phyloP scores from a whole-genome alignment of 345 rosid species.

The Ceriops zippeliana region DNA sequence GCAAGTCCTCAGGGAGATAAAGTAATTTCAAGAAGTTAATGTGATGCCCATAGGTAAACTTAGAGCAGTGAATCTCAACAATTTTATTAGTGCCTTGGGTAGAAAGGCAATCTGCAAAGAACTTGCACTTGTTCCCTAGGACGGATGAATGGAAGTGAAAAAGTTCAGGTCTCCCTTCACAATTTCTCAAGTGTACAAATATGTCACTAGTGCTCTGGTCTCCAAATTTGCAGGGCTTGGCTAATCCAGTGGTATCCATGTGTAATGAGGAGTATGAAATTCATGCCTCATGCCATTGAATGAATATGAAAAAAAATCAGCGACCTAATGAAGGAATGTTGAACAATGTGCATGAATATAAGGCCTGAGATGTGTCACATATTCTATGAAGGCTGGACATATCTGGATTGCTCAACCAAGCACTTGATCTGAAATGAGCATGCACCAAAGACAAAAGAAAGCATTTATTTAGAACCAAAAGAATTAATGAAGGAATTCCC shows the following conservation, averaged over 20 bases:
- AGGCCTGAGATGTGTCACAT: not conserved
- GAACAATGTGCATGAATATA: constrained; percentile 1
- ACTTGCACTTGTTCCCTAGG: constrained; percentile 38
- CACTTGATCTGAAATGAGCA: not conserved
- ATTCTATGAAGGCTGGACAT: not conserved
- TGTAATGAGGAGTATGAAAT: constrained; percentile 13
- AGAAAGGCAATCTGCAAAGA: constrained; percentile 37
- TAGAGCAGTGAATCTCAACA: constrained; percentile 40
- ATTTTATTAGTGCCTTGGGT: constrained; percentile 14
- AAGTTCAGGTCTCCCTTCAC: constrained; percentile 41
- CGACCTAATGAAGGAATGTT: constrained; percentile 2
- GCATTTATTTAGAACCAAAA: not conserved
- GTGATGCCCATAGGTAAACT: constrained; percentile 37
- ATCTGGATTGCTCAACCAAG: constrained; percentile 6
- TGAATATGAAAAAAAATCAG: constrained; percentile 5
- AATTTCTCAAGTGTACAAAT: constrained; percentile 29
- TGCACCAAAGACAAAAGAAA: not conserved
- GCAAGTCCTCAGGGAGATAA: constrained; percentile 28
- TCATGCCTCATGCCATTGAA: constrained; percentile 37
- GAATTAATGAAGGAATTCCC: not conserved
- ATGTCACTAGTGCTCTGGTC: constrained; percentile 36
- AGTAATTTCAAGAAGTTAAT: constrained; percentile 41
- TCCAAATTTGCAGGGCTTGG: constrained; percentile 35
- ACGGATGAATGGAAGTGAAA: constrained; percentile 38
- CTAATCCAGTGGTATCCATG: constrained; percentile 34